phyloP scores from a whole-genome alignment of 2,329 filamentous ascomycete genomes.

The Claviceps maximensis region DNA sequence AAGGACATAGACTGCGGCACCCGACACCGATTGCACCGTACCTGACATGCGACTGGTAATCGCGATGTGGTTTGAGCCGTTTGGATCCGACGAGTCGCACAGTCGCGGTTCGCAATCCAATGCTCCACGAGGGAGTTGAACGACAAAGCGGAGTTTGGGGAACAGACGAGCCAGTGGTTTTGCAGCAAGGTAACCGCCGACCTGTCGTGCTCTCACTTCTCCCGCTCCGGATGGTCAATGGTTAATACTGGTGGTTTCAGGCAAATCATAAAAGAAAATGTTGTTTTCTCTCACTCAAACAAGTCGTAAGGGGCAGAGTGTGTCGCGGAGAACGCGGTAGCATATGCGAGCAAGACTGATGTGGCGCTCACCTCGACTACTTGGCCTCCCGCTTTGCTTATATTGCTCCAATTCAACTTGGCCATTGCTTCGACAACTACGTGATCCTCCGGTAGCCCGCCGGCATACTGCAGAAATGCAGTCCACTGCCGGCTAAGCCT shows the following conservation, averaged over 20 bases:
- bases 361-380: not conserved
- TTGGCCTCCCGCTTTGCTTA: not conserved
- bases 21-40: not conserved
- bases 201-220: not conserved
- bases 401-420: not conserved
- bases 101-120: not conserved
- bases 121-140: not conserved
- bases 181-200: not conserved
- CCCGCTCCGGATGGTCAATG: not conserved
- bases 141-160: not conserved
- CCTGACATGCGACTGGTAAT: not conserved
- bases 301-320: too few species aligned
- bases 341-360: not conserved
- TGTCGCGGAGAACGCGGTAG: not conserved
- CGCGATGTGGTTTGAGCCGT: not conserved
- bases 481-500: slow-evolving; percentile 3
- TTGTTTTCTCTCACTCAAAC: too few species aligned
- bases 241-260: not conserved
- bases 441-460: not conserved
- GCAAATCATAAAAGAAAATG: not conserved
- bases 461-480: slow-evolving; percentile 1
- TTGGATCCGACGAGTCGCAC: not conserved
- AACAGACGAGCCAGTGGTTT: not conserved
- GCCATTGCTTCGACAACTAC: not conserved
- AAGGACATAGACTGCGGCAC: slow-evolving; percentile 6